A percentile compares a stretch with the other conserved stretches of the same genome.
phyloP scores from a whole-genome alignment of 2,329 filamentous ascomycete genomes.

The Aspergillus flavus region DNA sequence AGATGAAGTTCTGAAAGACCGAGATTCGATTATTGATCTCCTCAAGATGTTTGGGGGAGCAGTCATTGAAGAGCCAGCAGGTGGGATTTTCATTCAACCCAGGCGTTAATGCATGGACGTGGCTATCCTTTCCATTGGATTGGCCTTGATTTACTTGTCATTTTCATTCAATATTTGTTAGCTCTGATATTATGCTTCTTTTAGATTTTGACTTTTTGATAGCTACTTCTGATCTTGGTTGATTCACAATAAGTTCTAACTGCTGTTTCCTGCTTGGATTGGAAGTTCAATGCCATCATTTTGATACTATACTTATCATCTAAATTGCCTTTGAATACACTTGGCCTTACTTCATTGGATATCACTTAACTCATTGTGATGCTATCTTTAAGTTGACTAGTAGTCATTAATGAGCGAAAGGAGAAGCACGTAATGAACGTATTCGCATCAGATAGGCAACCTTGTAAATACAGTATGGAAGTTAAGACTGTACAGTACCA shows the following conservation, averaged over 20 bases:
- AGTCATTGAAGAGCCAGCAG: conserved; percentile 12
- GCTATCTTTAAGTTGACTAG: background rate
- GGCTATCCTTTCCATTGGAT: no score
- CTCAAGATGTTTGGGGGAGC: conserved; percentile 29
- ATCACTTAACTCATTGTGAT: background rate
- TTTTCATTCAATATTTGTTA: no score
- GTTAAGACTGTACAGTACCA: background rate
- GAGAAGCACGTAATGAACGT: background rate
- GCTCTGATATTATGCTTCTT: background rate
- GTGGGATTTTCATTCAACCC: conserved; percentile 3
- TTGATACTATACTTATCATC: background rate
- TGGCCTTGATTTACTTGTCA: no score
- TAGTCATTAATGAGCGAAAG: background rate
- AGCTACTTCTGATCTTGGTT: background rate
- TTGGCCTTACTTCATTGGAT: background rate
- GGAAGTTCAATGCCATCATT: background rate
- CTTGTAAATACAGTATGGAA: background rate
- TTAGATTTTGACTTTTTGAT: background rate
- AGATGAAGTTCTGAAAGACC: conserved; percentile 17
- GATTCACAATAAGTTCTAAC: background rate
- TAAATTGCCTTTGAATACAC: background rate
- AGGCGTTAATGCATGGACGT: background rate
- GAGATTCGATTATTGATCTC: conserved; percentile 22
- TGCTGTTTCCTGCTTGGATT: background rate
- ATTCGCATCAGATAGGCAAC: background rate